A percentile compares a stretch with the other conserved stretches of the same genome.
Conservation (phyloP, 257 asterid species). For the Jasminum sambac region DNA sequence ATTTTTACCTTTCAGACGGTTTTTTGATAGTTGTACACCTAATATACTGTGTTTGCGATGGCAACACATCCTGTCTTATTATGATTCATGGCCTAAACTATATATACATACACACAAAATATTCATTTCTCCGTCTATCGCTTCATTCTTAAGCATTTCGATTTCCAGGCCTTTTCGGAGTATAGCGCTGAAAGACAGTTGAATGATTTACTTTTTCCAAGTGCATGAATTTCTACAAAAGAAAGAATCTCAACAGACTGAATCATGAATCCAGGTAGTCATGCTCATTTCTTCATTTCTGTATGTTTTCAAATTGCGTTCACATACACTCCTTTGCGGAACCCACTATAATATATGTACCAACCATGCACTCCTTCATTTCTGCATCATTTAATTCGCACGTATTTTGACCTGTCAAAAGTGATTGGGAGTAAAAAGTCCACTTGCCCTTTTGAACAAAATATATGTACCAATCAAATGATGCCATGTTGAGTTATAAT, state of each 20-base stretch:
- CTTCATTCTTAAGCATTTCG: not conserved
- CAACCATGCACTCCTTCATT: too few relatives aligned
- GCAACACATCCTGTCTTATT: not conserved
- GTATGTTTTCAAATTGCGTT: constrained; percentile 28
- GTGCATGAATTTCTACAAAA: constrained; percentile 60
- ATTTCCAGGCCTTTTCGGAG: constrained; percentile 87
- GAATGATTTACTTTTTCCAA: constrained; percentile 73
- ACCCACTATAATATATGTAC: too few relatives aligned
- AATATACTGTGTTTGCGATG: not conserved
- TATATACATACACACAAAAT: not conserved
- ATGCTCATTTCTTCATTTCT: constrained; percentile 24
- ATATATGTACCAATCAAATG: too few relatives aligned
- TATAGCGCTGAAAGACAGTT: constrained; percentile 91
- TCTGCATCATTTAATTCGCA: too few relatives aligned
- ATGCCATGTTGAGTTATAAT: too few relatives aligned
- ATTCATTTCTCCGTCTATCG: not conserved
- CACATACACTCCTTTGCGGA: too few relatives aligned
- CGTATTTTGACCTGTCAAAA: too few relatives aligned
- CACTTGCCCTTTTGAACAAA: too few relatives aligned
- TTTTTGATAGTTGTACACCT: not conserved
- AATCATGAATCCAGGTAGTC: not conserved
- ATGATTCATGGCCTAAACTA: not conserved
- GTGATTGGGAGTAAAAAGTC: too few relatives aligned
- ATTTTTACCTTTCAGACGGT: not conserved
- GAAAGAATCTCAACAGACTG: constrained; percentile 59